A percentile compares a stretch with the other conserved stretches of the same genome.
Evolutionary conservation across 129 eudicot species (phyloP).

Genomic region (Calendula officinalis): DNA sequence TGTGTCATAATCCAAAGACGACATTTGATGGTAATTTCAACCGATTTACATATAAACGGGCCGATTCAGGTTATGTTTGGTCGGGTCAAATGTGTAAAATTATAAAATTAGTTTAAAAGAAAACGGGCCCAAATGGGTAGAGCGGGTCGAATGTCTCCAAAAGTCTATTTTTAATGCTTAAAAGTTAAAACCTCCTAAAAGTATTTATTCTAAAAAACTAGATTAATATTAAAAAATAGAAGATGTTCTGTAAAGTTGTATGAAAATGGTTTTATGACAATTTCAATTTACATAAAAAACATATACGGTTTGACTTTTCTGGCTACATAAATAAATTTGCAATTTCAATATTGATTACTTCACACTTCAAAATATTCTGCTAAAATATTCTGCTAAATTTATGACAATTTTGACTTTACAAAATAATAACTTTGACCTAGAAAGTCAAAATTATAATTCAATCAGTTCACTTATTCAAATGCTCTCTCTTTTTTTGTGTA

Average conservation of each 20-base stretch:
- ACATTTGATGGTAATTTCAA: slow-evolving; percentile 79
- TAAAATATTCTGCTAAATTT: not conserved
- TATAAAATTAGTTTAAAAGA: not conserved
- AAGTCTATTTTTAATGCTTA: not conserved
- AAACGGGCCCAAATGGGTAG: not conserved
- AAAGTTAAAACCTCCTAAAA: not conserved
- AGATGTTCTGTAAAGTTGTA: not conserved
- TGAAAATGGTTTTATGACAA: not conserved
- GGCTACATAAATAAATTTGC: not conserved
- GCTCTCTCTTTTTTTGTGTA: not conserved
- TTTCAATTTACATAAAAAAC: not conserved
- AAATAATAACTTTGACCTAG: not conserved
- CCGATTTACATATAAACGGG: not conserved
- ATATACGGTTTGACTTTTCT: not conserved
- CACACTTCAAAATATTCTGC: not conserved
- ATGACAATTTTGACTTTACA: not conserved
- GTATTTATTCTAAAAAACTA: not conserved
- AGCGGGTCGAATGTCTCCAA: not conserved
- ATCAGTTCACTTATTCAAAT: not conserved
- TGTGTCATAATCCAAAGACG: slow-evolving; percentile 93
- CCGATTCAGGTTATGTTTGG: not conserved
- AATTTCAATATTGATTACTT: not conserved
- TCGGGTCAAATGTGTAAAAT: not conserved
- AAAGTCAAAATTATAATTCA: not conserved
- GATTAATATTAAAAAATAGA: not conserved